Conservation (phyloP, 495 filamentous ascomycete genomes). For the Staphylotrichum longicolle region DNA sequence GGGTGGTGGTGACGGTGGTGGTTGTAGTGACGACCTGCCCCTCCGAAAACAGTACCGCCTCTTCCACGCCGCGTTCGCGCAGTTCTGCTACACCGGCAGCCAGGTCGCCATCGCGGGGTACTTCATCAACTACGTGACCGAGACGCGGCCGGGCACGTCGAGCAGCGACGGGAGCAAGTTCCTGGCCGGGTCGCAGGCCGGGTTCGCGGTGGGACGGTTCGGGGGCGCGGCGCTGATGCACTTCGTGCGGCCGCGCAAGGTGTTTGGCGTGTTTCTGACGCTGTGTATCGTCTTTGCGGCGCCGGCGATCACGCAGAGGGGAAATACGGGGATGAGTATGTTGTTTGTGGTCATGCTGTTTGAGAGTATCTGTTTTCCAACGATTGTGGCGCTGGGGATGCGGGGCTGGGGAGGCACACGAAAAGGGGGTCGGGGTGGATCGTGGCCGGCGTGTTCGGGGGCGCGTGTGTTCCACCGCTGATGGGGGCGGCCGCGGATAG, state of each 20-base stretch:
- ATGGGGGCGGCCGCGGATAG: constrained; percentile 56
- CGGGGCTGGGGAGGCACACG: constrained; percentile 65
- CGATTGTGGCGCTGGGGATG: constrained; percentile 66
- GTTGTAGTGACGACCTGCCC: constrained; percentile 43
- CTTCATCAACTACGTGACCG: constrained; percentile 46
- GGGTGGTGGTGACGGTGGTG: constrained; percentile 18
- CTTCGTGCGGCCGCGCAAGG: constrained; percentile 48
- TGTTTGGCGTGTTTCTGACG: constrained; percentile 50
- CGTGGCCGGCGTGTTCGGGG: constrained; percentile 62
- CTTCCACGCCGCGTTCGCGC: constrained; percentile 62
- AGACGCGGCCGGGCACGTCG: constrained; percentile 18
- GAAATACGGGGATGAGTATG: constrained; percentile 55
- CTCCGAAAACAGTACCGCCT: constrained; percentile 63
- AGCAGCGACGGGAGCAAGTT: constrained; percentile 43
- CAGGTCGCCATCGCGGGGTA: constrained; percentile 61
- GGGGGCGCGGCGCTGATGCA: constrained; percentile 52
- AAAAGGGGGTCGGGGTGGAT: constrained; percentile 67
- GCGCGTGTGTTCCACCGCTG: constrained; percentile 63
- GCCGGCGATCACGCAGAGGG: constrained; percentile 52
- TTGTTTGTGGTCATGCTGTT: constrained; percentile 68
- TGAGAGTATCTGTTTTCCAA: constrained; percentile 67
- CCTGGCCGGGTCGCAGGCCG: constrained; percentile 63
- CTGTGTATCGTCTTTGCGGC: constrained; percentile 57
- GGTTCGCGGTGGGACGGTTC: constrained; percentile 67
- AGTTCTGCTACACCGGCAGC: constrained; percentile 71